These are phyloP conservation scores for Flaveria brownii DNA, from an alignment of 129 eudicot genomes.

Conservation along the genomic window DNA sequence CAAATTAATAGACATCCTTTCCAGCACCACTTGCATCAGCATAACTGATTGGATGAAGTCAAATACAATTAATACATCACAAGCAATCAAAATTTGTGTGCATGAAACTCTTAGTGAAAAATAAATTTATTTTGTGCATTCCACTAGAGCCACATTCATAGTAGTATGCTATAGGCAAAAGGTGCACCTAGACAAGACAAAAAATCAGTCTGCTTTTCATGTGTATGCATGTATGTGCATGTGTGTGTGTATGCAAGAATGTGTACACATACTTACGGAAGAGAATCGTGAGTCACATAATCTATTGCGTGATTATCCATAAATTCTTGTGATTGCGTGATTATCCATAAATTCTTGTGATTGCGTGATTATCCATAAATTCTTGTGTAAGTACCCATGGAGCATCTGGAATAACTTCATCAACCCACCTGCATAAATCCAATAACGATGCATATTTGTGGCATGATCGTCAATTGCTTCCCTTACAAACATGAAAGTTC, in stretches of 20 bases:
- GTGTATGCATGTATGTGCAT: neutral
- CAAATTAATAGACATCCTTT: slow-evolving; percentile 92
- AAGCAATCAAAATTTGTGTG: slow-evolving; percentile 1
- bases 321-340: slow-evolving; percentile 79
- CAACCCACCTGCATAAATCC: slow-evolving; percentile 79
- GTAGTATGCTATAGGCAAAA: neutral
- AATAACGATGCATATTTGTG: neutral
- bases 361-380: slow-evolving; percentile 82
- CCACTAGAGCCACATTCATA: neutral
- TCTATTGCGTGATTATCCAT: slow-evolving; percentile 89
- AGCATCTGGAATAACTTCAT: slow-evolving; percentile 98
- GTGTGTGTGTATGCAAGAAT: neutral
- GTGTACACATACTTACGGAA: slow-evolving; percentile 65
- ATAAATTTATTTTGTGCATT: neutral
- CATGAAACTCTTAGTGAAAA: slow-evolving; percentile 7
- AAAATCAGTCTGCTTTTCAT: neutral
- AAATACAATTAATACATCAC: slow-evolving; percentile 23
- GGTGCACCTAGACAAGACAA: neutral
- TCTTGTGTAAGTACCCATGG: slow-evolving; percentile 90
- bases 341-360: slow-evolving; percentile 85
- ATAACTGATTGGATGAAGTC: slow-evolving; percentile 50
- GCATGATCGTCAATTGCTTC: neutral
- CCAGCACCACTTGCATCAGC: slow-evolving; percentile 99
- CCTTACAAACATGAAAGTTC: neutral
- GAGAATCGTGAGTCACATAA: slow-evolving; percentile 94